A percentile compares a stretch with the other conserved stretches of the same genome.
Evolutionary conservation across 2,329 filamentous ascomycete genomes (phyloP).

Genomic region (Sporothrix curviconia): DNA sequence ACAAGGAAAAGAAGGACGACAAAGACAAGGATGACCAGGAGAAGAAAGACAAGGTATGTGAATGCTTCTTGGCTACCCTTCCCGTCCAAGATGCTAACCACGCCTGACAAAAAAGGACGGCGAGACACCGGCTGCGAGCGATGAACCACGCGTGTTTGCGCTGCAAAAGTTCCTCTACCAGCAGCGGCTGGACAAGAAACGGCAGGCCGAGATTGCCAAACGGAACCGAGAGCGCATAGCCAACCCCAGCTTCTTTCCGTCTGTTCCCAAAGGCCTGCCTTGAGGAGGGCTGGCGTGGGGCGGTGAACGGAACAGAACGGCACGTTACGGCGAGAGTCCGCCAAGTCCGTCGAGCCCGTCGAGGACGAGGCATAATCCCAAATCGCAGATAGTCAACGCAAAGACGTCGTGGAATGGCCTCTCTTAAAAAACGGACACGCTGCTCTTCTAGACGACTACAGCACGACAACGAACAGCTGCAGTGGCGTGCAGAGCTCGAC

Average conservation of each 20-base stretch:
- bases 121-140: constrained; percentile 46
- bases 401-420: no score
- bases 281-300: constrained; percentile 16
- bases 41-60: background rate
- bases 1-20: constrained; percentile 31
- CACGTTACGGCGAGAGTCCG: no score
- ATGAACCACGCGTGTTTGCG: constrained; percentile 73
- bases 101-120: background rate
- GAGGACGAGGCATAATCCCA: no score
- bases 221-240: constrained; percentile 73
- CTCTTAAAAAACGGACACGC: background rate
- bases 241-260: constrained; percentile 75
- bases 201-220: constrained; percentile 71
- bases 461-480: background rate
- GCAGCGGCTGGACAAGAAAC: constrained; percentile 71
- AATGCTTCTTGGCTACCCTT: background rate
- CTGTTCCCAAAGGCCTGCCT: constrained; percentile 62
- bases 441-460: background rate
- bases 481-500: no score
- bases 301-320: background rate
- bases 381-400: no score
- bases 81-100: background rate
- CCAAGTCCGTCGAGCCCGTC: no score
- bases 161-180: constrained; percentile 85
- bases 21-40: constrained; percentile 22